These are phyloP conservation scores for Cryphonectria radicalis DNA, from an alignment of 2,329 filamentous ascomycete species.

Conservation along the genomic window DNA sequence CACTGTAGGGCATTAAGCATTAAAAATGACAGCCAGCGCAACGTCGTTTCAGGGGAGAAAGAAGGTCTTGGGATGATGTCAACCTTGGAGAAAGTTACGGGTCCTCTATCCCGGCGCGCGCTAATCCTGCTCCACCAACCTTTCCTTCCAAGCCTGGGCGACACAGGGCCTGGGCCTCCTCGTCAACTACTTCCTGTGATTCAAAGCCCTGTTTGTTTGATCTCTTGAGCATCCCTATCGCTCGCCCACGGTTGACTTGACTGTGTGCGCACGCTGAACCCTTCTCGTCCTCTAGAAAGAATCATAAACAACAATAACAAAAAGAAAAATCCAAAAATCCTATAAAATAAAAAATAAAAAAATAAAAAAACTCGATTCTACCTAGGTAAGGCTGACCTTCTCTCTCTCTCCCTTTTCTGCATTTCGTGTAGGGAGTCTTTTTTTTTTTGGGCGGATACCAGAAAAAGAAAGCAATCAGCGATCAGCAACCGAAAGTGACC, in stretches of 20 bases:
- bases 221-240: not conserved
- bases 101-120: conserved; percentile 3
- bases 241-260: not conserved
- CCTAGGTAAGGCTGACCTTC: not conserved
- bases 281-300: not conserved
- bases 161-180: conserved; percentile 4
- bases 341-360: too few relatives aligned
- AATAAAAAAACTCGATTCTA: too few relatives aligned
- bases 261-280: too few relatives aligned
- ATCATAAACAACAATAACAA: not conserved
- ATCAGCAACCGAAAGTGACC: conserved; percentile 22
- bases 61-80: conserved; percentile 11
- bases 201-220: not conserved
- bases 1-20: not conserved
- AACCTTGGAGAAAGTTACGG: conserved; percentile 3
- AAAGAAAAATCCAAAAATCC: too few relatives aligned
- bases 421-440: not conserved
- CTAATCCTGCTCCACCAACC: conserved; percentile 6
- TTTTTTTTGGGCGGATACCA: not conserved
- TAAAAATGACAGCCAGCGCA: conserved; percentile 6
- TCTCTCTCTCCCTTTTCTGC: conserved; percentile 6
- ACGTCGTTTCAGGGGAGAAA: conserved; percentile 13
- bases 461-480: conserved; percentile 8
- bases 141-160: conserved; percentile 1
- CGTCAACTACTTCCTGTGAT: not conserved